Evolutionary conservation across 805 yeast species (phyloP), one percentile per base, ranked within the genome.

Genomic region (Zygosaccharomyces rouxii): DNA sequence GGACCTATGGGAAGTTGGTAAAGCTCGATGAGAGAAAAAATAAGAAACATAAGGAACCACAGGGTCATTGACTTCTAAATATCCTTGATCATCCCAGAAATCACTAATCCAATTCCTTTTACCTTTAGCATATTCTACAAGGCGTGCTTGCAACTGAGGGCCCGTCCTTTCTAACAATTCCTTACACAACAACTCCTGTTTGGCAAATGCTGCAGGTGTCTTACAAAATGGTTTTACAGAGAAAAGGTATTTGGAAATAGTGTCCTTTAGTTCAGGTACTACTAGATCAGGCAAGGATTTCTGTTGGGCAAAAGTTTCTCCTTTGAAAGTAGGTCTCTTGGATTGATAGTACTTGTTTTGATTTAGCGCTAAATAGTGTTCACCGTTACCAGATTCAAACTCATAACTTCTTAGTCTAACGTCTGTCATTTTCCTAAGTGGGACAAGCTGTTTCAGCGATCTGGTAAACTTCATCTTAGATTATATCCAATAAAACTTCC

Each of bases 11-110:
- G 61, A 54, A 13, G 52, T 48, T 5, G 75, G 73, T 31, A 73
- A 55, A 59, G 86, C 92, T 67, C 80, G 84, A 72, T 92, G 96
- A 46, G 83, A 77, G 71, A 79, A 92, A 59, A 89, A 94, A 72
- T 92, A 92, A 18, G 96, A 86, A 31, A 89, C 96, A 63, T 83
- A 90, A 10, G 98, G 97, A 23, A 87, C 86, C n/a, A 92, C 86
- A 0, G 98, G 96, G 68, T 89, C 98, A 56, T 94, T 78, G 71
- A 89, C 90, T 35, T 85, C 81, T 73, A 92, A 74, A 70, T 92
- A 92, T 18, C 97, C 96, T 57, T 86, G 87, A 59, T 86, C 85
- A 67, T 92, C 96, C 99, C 99, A 92, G 77, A 84, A 89, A 51
- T 80, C 84, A 41, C 86, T 79, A 60, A 92, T 75, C 99, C 99